phyloP scores from a whole-genome alignment of 1,284 basidiomycete genomes.

The Cronartium quercuum region DNA sequence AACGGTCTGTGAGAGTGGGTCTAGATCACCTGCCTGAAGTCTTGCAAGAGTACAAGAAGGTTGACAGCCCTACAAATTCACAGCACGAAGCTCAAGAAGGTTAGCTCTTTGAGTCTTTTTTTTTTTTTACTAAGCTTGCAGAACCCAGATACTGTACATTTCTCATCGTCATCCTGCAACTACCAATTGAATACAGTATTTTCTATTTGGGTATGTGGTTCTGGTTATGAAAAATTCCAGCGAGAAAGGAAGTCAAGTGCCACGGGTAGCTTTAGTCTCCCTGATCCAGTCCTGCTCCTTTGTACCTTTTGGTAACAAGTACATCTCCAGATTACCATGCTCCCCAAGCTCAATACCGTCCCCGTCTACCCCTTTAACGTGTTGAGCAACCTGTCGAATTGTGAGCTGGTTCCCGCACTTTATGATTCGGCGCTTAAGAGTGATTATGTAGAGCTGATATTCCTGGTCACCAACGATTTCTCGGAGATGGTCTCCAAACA shows the following conservation, averaged over 20 bases:
- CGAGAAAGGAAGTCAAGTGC: neutral
- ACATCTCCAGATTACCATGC: conserved; percentile 28
- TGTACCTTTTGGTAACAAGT: conserved; percentile 12
- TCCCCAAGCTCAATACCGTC: conserved; percentile 2
- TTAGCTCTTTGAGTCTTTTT: too few species aligned
- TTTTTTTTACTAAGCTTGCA: too few species aligned
- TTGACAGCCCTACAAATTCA: too few species aligned
- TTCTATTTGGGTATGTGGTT: too few species aligned
- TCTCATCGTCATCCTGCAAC: too few species aligned
- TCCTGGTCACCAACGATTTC: neutral
- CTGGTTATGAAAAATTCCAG: neutral
- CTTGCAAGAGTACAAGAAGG: too few species aligned
- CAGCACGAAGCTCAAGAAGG: too few species aligned
- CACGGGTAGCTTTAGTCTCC: conserved; percentile 8
- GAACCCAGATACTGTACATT: too few species aligned
- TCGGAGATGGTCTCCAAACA: conserved; percentile 11
- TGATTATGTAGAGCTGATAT: conserved; percentile 26
- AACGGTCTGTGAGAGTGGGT: too few species aligned
- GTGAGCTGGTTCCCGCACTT: conserved; percentile 29
- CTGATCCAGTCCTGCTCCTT: conserved; percentile 30
- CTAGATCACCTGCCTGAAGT: too few species aligned
- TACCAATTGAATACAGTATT: too few species aligned
- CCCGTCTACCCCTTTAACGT: neutral
- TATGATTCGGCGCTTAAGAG: conserved; percentile 11
- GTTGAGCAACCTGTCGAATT: conserved; percentile 8